Evolutionary conservation across 2,329 filamentous ascomycete species (phyloP).

Genomic region (Neophaeococcomyces mojaviensis): DNA sequence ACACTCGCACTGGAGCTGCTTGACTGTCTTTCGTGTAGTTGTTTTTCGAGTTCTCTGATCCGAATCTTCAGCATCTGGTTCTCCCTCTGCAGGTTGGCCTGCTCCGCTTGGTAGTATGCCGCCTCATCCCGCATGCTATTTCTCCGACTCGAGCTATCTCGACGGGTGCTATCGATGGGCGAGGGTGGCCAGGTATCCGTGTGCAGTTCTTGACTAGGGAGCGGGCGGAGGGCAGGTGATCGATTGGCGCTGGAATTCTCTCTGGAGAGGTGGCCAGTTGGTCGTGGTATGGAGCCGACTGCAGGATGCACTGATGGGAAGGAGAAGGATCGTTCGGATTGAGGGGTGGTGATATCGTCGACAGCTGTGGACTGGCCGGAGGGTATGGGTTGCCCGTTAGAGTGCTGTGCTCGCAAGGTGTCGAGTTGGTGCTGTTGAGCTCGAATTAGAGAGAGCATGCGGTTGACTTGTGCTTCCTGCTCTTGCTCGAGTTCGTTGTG

Average conservation of each 20-base stretch:
- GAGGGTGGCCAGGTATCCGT: conserved; percentile 21
- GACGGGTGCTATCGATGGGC: conserved; percentile 17
- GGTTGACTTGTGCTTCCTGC: conserved; percentile 46
- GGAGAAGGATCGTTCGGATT: conserved; percentile 35
- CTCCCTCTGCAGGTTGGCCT: conserved; percentile 38
- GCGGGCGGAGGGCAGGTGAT: conserved; percentile 32
- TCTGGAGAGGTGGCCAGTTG: conserved; percentile 29
- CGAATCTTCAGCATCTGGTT: conserved; percentile 42
- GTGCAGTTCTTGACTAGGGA: conserved; percentile 15
- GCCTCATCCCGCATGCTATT: conserved; percentile 39
- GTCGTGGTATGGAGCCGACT: conserved; percentile 28
- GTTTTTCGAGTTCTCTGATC: conserved; percentile 36
- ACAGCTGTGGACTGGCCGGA: conserved; percentile 24
- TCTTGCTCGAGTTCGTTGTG: conserved; percentile 46
- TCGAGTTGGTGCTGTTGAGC: conserved; percentile 41
- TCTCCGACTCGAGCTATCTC: conserved; percentile 16
- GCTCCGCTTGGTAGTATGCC: conserved; percentile 42
- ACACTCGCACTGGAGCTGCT: conserved; percentile 11
- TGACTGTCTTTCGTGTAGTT: conserved; percentile 17
- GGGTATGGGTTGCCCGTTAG: conserved; percentile 9
- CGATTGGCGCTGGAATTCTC: conserved; percentile 30
- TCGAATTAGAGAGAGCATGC: conserved; percentile 43
- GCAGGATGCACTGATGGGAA: conserved; percentile 30
- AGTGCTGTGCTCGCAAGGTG: conserved; percentile 25
- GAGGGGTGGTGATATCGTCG: conserved; percentile 37